Percentiles rank a stretch among this genome's conserved stretches.
Evolutionary conservation across 176 grass and related monocot species (phyloP).

Genomic region (Aechmea fasciata): DNA sequence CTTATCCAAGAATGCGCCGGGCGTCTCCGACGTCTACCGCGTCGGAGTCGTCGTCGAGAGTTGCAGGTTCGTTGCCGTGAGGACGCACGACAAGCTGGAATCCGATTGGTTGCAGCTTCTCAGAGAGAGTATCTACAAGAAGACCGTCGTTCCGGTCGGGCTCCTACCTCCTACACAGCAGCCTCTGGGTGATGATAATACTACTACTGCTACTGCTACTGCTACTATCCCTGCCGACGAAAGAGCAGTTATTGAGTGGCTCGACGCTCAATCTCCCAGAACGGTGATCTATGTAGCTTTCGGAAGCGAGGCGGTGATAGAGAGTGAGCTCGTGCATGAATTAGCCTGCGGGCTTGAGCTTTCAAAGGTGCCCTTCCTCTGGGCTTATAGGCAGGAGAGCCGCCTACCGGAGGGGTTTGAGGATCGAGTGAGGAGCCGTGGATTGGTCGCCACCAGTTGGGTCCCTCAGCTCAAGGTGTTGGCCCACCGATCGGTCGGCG

Average conservation of each 20-base stretch:
- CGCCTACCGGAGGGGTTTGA: slow-evolving; percentile 37
- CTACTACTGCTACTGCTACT: too few relatives aligned
- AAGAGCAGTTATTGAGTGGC: slow-evolving; percentile 26
- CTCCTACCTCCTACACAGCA: slow-evolving; percentile 26
- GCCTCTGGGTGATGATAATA: not conserved
- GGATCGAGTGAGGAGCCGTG: slow-evolving; percentile 7
- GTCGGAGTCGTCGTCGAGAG: slow-evolving; percentile 23
- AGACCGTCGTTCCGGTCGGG: slow-evolving; percentile 41
- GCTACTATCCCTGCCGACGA: not conserved
- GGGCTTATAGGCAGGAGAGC: slow-evolving; percentile 27
- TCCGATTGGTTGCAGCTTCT: slow-evolving; percentile 33
- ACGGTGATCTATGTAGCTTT: slow-evolving; percentile 62
- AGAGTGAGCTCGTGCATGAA: slow-evolving; percentile 18
- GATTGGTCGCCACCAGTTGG: slow-evolving; percentile 36
- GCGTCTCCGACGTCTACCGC: slow-evolving; percentile 29
- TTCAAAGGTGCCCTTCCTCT: slow-evolving; percentile 49
- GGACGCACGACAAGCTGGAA: slow-evolving; percentile 34
- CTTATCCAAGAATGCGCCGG: slow-evolving; percentile 1
- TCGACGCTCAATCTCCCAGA: slow-evolving; percentile 21
- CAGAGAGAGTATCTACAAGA: slow-evolving; percentile 21
- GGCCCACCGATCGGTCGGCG: slow-evolving; percentile 35
- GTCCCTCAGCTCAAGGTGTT: slow-evolving; percentile 41
- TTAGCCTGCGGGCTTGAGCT: slow-evolving; percentile 47
- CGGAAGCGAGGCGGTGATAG: slow-evolving; percentile 58
- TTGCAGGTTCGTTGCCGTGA: slow-evolving; percentile 37